Evolutionary conservation across 495 filamentous ascomycete genomes (phyloP).

Genomic region (Talaromyces liani): DNA sequence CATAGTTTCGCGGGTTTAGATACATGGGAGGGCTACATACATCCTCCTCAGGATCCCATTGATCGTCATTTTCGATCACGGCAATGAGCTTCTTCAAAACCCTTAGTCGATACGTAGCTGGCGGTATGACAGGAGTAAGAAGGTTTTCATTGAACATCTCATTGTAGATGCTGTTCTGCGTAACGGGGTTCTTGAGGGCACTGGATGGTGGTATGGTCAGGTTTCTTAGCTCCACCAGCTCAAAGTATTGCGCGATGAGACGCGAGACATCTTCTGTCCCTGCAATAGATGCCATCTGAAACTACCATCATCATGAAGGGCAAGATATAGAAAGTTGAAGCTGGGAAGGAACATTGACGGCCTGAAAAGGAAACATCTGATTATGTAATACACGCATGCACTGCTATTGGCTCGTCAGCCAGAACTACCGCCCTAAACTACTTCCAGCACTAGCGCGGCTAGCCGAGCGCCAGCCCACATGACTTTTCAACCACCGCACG

Average conservation of each 20-base stretch:
- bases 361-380: background rate
- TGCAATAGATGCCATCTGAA: background rate
- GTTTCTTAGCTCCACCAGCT: slow-evolving; percentile 50
- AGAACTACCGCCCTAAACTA: slow-evolving; percentile 11
- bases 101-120: slow-evolving; percentile 58
- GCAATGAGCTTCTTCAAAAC: slow-evolving; percentile 62
- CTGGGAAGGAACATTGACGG: background rate
- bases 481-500: slow-evolving; percentile 16
- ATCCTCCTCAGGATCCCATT: slow-evolving; percentile 68
- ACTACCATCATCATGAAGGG: background rate
- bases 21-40: slow-evolving; percentile 44
- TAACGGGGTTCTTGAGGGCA: slow-evolving; percentile 41
- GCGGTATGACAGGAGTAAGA: slow-evolving; percentile 44
- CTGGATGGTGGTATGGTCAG: slow-evolving; percentile 48
- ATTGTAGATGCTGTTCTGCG: slow-evolving; percentile 57
- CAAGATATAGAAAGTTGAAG: background rate
- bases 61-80: slow-evolving; percentile 58
- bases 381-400: background rate
- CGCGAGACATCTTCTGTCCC: slow-evolving; percentile 7
- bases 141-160: slow-evolving; percentile 53
- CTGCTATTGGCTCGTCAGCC: background rate
- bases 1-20: background rate
- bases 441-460: slow-evolving; percentile 24
- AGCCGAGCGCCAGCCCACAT: slow-evolving; percentile 37
- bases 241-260: slow-evolving; percentile 54